Conservation (phyloP, 1,139 yeast species). For the Taiozyma sp. region DNA sequence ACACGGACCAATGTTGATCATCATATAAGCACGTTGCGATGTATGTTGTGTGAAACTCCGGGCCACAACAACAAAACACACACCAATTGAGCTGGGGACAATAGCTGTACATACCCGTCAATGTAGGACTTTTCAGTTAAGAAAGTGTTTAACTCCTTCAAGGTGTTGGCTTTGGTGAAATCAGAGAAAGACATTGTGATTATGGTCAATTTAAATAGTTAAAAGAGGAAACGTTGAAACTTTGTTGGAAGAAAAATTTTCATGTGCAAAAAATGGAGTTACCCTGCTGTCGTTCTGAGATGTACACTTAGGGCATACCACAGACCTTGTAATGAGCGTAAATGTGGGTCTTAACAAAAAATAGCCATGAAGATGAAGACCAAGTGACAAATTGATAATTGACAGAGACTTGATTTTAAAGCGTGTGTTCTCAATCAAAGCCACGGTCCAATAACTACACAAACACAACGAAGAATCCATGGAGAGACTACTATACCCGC, state of each 20-base stretch:
- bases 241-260: conserved; percentile 1
- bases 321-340: not conserved
- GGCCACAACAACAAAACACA: not conserved
- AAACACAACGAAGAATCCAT: conserved; percentile 6
- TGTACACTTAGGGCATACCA: conserved; percentile 3
- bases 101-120: conserved; percentile 71
- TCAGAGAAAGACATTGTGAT: conserved; percentile 64
- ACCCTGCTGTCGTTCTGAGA: not conserved
- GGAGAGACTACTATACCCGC: conserved; percentile 43
- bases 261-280: not conserved
- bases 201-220: conserved; percentile 1
- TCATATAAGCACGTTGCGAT: conserved; percentile 34
- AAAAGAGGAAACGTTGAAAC: not conserved
- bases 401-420: not conserved
- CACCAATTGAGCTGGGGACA: conserved; percentile 2
- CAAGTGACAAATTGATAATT: not conserved
- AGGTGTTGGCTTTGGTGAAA: conserved; percentile 75
- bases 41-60: not conserved
- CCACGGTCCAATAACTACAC: not conserved
- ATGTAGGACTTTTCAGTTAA: conserved; percentile 90
- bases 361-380: too few species aligned
- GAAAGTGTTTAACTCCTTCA: conserved; percentile 79
- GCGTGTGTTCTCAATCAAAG: not conserved
- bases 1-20: conserved; percentile 92
- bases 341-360: not conserved